Percentiles rank a stretch among this genome's conserved stretches.
These are phyloP conservation scores for Saccharum spontaneum DNA, from an alignment of 176 grass and related monocot genomes.

Conservation along the genomic window DNA sequence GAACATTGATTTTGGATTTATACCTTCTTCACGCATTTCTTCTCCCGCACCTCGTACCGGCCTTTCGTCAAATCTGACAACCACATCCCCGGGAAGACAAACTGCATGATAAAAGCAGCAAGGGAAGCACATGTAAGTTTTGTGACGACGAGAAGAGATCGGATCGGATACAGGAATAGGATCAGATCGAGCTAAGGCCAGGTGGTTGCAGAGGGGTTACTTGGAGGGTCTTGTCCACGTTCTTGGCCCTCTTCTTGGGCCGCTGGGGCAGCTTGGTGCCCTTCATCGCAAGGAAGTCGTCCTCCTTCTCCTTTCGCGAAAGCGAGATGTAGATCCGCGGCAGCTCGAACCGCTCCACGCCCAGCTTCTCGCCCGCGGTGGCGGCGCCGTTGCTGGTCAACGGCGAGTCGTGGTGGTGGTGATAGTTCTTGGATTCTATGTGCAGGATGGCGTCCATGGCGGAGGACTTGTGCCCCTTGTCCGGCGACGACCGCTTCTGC, in stretches of 20 bases:
- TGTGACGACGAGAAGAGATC: background rate
- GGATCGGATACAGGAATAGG: background rate
- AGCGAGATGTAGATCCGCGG: slow-evolving; percentile 90
- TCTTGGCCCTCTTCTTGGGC: slow-evolving; percentile 94
- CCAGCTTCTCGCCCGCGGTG: slow-evolving; percentile 34
- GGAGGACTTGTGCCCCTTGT: slow-evolving; percentile 45
- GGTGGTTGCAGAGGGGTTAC: slow-evolving; percentile 17
- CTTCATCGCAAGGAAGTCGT: slow-evolving; percentile 85
- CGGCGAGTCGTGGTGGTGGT: slow-evolving; percentile 31
- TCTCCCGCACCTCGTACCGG: slow-evolving; percentile 96
- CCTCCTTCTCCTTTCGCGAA: slow-evolving; percentile 92
- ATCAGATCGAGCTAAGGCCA: background rate
- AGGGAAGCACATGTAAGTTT: slow-evolving; percentile 17
- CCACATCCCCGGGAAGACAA: slow-evolving; percentile 96
- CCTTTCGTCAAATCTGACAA: slow-evolving; percentile 83
- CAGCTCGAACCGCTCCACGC: slow-evolving; percentile 64
- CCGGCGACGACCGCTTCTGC: slow-evolving; percentile 39
- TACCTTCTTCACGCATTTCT: slow-evolving; percentile 96
- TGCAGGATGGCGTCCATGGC: slow-evolving; percentile 23
- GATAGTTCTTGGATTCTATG: slow-evolving; percentile 39
- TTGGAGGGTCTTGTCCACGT: slow-evolving; percentile 79
- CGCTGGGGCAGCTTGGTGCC: slow-evolving; percentile 93
- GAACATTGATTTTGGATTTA: background rate
- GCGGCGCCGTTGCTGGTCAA: slow-evolving; percentile 28
- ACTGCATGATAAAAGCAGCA: slow-evolving; percentile 36